Evolutionary conservation across 2,329 filamentous ascomycete species (phyloP), one percentile per base, ranked within the genome.

Genomic region (Colletotrichum somersetense): DNA sequence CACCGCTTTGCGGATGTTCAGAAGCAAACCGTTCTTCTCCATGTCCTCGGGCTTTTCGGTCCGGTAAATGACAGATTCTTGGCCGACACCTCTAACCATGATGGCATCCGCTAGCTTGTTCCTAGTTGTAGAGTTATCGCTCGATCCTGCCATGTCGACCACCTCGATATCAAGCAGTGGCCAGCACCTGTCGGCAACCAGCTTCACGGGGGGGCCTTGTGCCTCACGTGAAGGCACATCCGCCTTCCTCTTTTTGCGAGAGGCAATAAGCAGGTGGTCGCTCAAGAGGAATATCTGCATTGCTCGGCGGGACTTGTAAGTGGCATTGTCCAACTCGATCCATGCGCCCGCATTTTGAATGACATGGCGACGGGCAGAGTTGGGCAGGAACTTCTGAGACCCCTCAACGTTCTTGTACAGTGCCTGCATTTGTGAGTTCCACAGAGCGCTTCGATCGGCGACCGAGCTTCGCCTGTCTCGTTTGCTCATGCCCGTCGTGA

Each of bases 321-420:
- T 99, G 14, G 96, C 96, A 74, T 96, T 97, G 82, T 99, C 97
- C 73, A 99, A 86, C 83, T 99, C 96, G 71, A 98, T 93, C 96
- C 96, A 99, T 59, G 92, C 89, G 1, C 94, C 93, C 5, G 95
- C 97, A 81, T 98, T 96, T 80, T 97, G 91, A 2, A 98, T 90
- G 57, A 99, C 95, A 80, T 98, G 97, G 50, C 96, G 91, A n/a
- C 95, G 96, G 26, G 93, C 91, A 26, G 95, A 89, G 66, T 95
- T 96, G 18, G 96, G 96, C 14, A 99, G 85, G 78, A 97, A 99
- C 80, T 98, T 98, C 78, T 99, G 96, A 12, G 95, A 97, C 1
- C 96, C 96, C 81, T 98, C 96, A n/a, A 99, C 94, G 55, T 93
- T 93, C 84, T 98, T 98, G 90, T 96, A 99, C 57, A 99, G 85